Conservation (phyloP, 495 filamentous ascomycete genomes). For the Sporormia fimetaria region DNA sequence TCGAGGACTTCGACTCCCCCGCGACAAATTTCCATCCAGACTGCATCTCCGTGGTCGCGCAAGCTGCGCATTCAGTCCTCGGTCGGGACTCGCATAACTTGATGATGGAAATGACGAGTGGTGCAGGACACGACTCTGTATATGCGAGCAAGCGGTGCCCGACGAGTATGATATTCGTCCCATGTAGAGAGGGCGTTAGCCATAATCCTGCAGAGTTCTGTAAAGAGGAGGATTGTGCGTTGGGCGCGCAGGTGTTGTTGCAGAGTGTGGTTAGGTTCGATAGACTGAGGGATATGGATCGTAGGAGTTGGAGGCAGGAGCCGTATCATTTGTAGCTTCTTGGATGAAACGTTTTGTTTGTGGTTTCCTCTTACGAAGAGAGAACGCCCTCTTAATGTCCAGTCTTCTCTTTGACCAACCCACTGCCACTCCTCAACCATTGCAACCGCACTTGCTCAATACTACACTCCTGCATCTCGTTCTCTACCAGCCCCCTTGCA, state of each 20-base stretch:
- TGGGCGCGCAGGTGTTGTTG: constrained; percentile 51
- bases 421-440: constrained; percentile 15
- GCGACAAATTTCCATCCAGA: constrained; percentile 58
- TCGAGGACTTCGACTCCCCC: constrained; percentile 49
- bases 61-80: constrained; percentile 46
- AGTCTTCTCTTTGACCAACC: constrained; percentile 14
- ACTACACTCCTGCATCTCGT: constrained; percentile 8
- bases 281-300: constrained; percentile 28
- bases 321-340: no score
- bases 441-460: constrained; percentile 8
- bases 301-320: constrained; percentile 7
- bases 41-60: constrained; percentile 55
- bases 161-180: constrained; percentile 58
- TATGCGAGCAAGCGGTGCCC: constrained; percentile 49
- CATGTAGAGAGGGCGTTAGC: constrained; percentile 52
- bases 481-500: constrained; percentile 12
- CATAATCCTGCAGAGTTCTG: constrained; percentile 55
- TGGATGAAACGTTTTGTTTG: no score
- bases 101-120: constrained; percentile 42
- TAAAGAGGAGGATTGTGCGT: constrained; percentile 49
- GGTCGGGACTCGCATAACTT: constrained; percentile 34
- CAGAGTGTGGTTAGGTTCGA: constrained; percentile 53
- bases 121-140: constrained; percentile 53
- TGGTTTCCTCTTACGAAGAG: no score
- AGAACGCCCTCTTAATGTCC: constrained; percentile 21